These are phyloP conservation scores for Arachis hypogaea DNA, from an alignment of 306 rosid genomes.

Conservation along the genomic window DNA sequence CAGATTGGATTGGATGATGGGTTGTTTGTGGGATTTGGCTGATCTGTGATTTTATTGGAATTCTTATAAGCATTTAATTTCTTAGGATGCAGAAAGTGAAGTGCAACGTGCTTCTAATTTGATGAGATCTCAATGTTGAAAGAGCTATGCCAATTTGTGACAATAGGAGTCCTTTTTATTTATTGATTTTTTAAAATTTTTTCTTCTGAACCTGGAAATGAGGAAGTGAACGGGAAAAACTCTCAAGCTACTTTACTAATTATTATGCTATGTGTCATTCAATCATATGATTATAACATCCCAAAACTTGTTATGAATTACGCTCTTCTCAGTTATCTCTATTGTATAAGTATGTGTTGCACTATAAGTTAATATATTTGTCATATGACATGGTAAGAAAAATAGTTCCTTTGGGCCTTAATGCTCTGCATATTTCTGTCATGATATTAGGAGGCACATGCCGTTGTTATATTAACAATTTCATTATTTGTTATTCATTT, in stretches of 20 bases:
- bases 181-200: not conserved
- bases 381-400: constrained; percentile 13
- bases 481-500: not conserved
- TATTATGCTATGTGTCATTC: constrained; percentile 21
- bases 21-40: constrained; percentile 21
- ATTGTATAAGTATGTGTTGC: constrained; percentile 5
- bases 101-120: constrained; percentile 16
- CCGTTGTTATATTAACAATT: too few species aligned
- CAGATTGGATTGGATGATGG: not conserved
- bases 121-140: constrained; percentile 31
- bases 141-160: constrained; percentile 18
- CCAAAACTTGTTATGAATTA: constrained; percentile 24
- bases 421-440: constrained; percentile 32
- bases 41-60: constrained; percentile 38
- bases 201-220: constrained; percentile 2
- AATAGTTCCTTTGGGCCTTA: constrained; percentile 14
- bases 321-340: constrained; percentile 2
- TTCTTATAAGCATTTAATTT: constrained; percentile 1
- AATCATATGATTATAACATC: not conserved
- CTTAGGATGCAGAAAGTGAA: not conserved
- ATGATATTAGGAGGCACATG: not conserved
- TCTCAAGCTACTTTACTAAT: constrained; percentile 12
- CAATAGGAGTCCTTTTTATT: constrained; percentile 9
- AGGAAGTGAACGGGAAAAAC: not conserved
- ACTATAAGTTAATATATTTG: not conserved